These are phyloP conservation scores for Dichomitus squalens DNA, from an alignment of 1,284 basidiomycete genomes.

Conservation along the genomic window DNA sequence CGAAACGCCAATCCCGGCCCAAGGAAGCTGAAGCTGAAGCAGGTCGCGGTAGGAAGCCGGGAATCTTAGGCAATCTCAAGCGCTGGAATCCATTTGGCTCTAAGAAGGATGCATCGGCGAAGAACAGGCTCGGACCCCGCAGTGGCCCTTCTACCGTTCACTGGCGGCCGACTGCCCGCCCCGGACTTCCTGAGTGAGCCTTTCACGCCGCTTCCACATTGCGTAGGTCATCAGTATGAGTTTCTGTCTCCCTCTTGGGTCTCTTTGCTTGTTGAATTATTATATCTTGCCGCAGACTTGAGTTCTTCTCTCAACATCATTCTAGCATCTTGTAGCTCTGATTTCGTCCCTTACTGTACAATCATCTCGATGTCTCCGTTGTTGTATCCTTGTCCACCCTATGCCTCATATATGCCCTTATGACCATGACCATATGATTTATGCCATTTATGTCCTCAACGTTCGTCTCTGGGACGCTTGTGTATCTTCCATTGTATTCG, in stretches of 20 bases:
- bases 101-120: background rate
- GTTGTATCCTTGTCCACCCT: background rate
- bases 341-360: background rate
- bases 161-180: background rate
- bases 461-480: background rate
- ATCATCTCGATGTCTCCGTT: background rate
- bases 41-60: background rate
- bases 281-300: background rate
- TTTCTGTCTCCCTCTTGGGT: background rate
- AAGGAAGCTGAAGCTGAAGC: background rate
- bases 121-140: background rate
- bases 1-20: background rate
- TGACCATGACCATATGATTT: constrained; percentile 1
- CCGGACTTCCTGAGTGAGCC: too few species aligned
- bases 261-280: background rate
- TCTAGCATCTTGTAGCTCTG: background rate
- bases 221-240: too few species aligned
- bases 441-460: background rate
- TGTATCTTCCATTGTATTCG: background rate
- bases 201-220: too few species aligned
- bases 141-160: background rate
- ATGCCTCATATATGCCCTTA: constrained; percentile 4
- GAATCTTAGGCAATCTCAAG: background rate
- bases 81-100: background rate
- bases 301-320: background rate